A percentile compares a stretch with the other conserved stretches of the same genome.
These are phyloP conservation scores for Tulasnella sp. DNA, from an alignment of 768 basidiomycete genomes.

Conservation along the genomic window DNA sequence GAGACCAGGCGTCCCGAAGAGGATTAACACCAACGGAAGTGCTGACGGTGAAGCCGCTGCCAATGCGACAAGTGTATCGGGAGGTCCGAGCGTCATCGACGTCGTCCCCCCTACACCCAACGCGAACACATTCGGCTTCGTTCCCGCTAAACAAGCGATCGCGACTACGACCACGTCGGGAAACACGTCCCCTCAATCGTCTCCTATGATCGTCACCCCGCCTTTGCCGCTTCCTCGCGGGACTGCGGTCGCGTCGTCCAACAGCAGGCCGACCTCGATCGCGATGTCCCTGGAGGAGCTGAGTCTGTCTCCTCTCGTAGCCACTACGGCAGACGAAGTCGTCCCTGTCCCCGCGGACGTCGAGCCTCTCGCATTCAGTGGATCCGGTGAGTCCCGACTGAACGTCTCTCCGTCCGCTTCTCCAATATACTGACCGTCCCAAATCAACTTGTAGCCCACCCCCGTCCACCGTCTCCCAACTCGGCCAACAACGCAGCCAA, in stretches of 20 bases:
- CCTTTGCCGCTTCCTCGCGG: background rate
- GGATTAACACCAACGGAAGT: background rate
- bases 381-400: constrained; percentile 3
- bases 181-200: constrained; percentile 7
- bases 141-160: background rate
- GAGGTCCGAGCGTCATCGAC: constrained; percentile 5
- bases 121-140: constrained; percentile 3
- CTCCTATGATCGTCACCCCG: constrained; percentile 9
- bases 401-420: too few relatives aligned
- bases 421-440: background rate
- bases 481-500: constrained; percentile 36
- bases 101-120: constrained; percentile 11
- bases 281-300: constrained; percentile 6
- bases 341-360: constrained; percentile 7
- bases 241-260: background rate
- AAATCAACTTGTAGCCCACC: background rate
- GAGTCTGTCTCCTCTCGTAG: background rate
- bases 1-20: background rate
- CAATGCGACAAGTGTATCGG: too few relatives aligned
- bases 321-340: background rate
- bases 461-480: constrained; percentile 3
- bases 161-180: background rate
- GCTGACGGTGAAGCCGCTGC: background rate
- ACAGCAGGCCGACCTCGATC: background rate
- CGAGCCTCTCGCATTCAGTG: constrained; percentile 9